Percentiles rank a stretch among this genome's conserved stretches.
phyloP scores from a whole-genome alignment of 2,329 filamentous ascomycete species.

The Hysterium pulicare region DNA sequence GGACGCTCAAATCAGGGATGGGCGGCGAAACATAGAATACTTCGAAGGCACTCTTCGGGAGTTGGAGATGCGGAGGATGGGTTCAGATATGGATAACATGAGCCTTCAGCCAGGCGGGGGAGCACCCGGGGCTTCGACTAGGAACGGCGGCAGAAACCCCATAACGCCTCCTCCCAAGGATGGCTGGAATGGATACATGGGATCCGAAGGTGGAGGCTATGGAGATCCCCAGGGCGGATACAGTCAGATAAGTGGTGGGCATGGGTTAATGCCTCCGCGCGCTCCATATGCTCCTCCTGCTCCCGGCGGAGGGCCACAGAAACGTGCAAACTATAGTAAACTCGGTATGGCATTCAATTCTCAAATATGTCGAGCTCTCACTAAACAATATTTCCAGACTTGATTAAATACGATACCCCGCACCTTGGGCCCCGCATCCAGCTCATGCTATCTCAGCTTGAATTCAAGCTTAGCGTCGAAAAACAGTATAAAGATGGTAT shows the following conservation, averaged over 20 bases:
- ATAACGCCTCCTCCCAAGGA: constrained; percentile 71
- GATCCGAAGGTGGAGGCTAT: constrained; percentile 61
- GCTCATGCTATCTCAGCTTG: constrained; percentile 96
- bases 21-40: constrained; percentile 88
- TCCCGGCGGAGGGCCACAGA: constrained; percentile 62
- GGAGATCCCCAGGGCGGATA: constrained; percentile 55
- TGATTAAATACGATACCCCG: constrained; percentile 97
- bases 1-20: constrained; percentile 92
- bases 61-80: constrained; percentile 76
- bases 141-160: constrained; percentile 34
- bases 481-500: constrained; percentile 99
- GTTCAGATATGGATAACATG: constrained; percentile 65
- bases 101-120: constrained; percentile 54
- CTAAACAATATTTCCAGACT: constrained; percentile 56
- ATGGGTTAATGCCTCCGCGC: constrained; percentile 74
- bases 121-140: constrained; percentile 25
- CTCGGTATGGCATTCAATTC: constrained; percentile 64
- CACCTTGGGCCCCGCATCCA: constrained; percentile 96
- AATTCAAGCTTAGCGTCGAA: constrained; percentile 98
- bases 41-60: constrained; percentile 89
- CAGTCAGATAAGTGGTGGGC: constrained; percentile 60
- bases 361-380: constrained; percentile 6
- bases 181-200: constrained; percentile 48
- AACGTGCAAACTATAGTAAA: constrained; percentile 87
- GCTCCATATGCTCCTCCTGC: constrained; percentile 74